Evolutionary conservation across 441 rosid genomes (phyloP).

Genomic region (California macrophylla): DNA sequence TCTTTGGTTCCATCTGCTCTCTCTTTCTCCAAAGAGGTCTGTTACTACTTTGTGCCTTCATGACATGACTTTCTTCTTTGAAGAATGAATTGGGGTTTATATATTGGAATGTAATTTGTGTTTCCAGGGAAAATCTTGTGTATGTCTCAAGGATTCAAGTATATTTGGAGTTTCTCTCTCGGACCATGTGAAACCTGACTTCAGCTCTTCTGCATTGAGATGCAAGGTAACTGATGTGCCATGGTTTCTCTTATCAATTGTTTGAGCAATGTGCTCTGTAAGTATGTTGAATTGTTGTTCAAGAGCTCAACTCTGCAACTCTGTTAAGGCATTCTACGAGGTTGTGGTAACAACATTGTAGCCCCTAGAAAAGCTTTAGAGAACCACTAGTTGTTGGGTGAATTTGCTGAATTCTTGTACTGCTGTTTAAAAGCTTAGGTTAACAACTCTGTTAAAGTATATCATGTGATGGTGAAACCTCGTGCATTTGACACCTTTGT

Average conservation of each 20-base stretch:
- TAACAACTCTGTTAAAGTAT: no score
- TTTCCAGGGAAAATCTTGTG: conserved; percentile 43
- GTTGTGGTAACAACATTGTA: no score
- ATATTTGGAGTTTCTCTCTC: conserved; percentile 69
- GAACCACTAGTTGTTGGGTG: no score
- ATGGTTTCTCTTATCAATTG: not conserved
- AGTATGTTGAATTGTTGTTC: not conserved
- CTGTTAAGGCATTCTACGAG: no score
- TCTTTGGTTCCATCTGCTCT: conserved; percentile 63
- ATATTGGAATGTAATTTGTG: not conserved
- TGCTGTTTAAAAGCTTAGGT: no score
- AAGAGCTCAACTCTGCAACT: no score
- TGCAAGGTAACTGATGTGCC: conserved; percentile 38
- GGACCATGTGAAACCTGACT: conserved; percentile 48
- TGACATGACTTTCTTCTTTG: not conserved
- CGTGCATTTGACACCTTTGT: no score
- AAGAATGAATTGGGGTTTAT: not conserved
- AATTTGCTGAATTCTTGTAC: no score
- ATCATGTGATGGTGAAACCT: no score
- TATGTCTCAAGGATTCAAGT: conserved; percentile 63
- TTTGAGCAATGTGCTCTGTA: not conserved
- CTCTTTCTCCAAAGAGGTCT: conserved; percentile 54
- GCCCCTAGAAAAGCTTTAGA: no score
- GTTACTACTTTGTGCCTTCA: not conserved
- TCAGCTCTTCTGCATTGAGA: conserved; percentile 45